These are phyloP conservation scores for Leccinum pellstonianum DNA, from an alignment of 768 basidiomycete genomes.

Conservation along the genomic window DNA sequence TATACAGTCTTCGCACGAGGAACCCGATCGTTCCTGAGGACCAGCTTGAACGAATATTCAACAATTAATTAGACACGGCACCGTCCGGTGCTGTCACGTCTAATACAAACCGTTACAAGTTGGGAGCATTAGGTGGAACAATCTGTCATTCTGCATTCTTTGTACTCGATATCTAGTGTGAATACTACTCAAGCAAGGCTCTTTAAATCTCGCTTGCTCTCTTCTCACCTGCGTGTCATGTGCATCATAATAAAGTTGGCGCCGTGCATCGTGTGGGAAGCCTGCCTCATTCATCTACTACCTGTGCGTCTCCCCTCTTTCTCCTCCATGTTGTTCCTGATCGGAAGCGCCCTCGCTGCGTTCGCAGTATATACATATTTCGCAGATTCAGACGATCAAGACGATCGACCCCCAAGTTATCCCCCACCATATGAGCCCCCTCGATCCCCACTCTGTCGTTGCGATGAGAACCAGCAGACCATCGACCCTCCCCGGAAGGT, in stretches of 20 bases:
- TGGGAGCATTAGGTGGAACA: background rate
- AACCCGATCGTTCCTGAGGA: slow-evolving; percentile 81
- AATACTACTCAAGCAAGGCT: slow-evolving; percentile 1
- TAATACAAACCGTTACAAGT: too few species aligned
- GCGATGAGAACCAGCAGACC: slow-evolving; percentile 5
- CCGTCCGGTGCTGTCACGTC: too few species aligned
- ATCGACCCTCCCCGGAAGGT: background rate
- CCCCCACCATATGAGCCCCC: background rate
- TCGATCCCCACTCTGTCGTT: background rate
- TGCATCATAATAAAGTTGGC: background rate
- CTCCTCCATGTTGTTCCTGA: slow-evolving; percentile 15
- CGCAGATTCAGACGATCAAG: background rate
- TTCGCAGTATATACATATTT: slow-evolving; percentile 9
- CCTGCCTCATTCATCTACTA: background rate
- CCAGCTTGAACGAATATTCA: too few species aligned
- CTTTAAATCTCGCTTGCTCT: background rate
- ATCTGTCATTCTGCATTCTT: slow-evolving; percentile 2
- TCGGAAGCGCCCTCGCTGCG: slow-evolving; percentile 10
- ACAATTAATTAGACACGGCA: too few species aligned
- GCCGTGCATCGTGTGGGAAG: background rate
- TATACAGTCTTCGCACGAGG: slow-evolving; percentile 73
- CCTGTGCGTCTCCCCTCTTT: background rate
- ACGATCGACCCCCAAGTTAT: slow-evolving; percentile 2
- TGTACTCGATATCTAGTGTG: slow-evolving; percentile 10
- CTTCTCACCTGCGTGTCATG: background rate